Base-by-base conservation (phyloP, 805 yeast species). In the Barnettozyma sp. region DNA sequence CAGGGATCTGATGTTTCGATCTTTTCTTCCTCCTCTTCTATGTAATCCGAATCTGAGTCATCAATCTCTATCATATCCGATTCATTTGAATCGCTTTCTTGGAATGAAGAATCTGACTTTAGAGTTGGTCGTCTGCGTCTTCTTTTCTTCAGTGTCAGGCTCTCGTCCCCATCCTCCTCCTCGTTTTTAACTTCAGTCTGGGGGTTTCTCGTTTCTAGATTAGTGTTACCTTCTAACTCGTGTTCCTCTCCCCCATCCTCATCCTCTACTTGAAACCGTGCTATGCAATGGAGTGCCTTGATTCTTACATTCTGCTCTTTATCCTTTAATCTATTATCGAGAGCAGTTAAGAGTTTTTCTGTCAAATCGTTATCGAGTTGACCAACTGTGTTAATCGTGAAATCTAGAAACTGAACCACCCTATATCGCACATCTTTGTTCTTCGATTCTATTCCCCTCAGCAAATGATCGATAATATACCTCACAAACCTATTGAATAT, bases 221-320 rank as follows among this genome's bases (percentile, higher is more conserved):
- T 25, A 3, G 7, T 11, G 18, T 6, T 18, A 4, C 10, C 27
- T 12, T 25, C 27, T 18, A 12, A 21, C 14, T 17, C 21, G 12
- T 6, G 62, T 59, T 29, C 55, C 62, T 18, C 45, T 7, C 33
- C 34, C 9, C 51, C 62, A 5, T 26, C 36, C 7, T 54, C 63
- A 2, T 52, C 60, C 3, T 55, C 49, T n/a, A 63, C 70, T 56
- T 88, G 96, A 46, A 90, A 78, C 39, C 87, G 66, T 0, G 95
- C 74, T 26, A 87, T 59, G 11, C 94, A 82, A 23, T 81, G 71
- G 0, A 84, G 77, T 0, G 97, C 94, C 57, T 84, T 92, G n/a
- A 79, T 68, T 48, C 98, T 67, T 3, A 92, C 84, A 7, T 64
- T 60, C 6, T 86, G 65, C 49, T 90, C 97, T 50, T 76, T 82